Conservation (phyloP, 768 basidiomycete genomes). For the Calocybe gangraenosa region DNA sequence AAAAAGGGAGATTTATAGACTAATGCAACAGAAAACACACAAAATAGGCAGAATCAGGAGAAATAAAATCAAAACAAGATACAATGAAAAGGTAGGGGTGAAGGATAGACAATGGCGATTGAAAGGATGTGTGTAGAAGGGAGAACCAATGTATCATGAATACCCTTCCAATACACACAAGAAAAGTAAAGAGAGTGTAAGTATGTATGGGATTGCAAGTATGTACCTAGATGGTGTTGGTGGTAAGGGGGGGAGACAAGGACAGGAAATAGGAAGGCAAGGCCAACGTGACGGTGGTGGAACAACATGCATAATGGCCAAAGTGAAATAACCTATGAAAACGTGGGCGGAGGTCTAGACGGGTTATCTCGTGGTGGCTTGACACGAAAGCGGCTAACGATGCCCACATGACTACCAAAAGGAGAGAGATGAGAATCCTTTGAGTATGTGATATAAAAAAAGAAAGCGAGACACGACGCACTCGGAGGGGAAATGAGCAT, state of each 20-base stretch:
- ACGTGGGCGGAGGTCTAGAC: slow-evolving; percentile 21
- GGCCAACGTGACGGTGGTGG: slow-evolving; percentile 7
- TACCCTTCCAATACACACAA: slow-evolving; percentile 10
- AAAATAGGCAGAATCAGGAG: slow-evolving; percentile 1
- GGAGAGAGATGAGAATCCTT: neutral
- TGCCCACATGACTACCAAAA: slow-evolving; percentile 59
- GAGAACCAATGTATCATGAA: slow-evolving; percentile 3
- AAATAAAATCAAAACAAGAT: slow-evolving; percentile 16
- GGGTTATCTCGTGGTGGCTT: slow-evolving; percentile 57
- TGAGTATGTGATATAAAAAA: slow-evolving; percentile 11
- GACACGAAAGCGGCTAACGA: slow-evolving; percentile 74
- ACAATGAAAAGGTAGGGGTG: slow-evolving; percentile 11
- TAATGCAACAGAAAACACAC: slow-evolving; percentile 9
- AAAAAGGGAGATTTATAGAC: slow-evolving; percentile 6
- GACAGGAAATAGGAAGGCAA: slow-evolving; percentile 6
- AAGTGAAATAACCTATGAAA: slow-evolving; percentile 16
- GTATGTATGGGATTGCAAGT: slow-evolving; percentile 9
- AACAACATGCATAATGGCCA: slow-evolving; percentile 11
- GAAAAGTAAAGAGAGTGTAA: slow-evolving; percentile 11
- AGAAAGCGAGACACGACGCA: slow-evolving; percentile 39
- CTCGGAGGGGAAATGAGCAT: slow-evolving; percentile 96
- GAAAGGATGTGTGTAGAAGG: neutral
- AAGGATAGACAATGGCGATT: slow-evolving; percentile 3
- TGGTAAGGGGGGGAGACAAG: neutral
- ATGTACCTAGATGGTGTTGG: slow-evolving; percentile 6